Conservation (phyloP, 1,139 yeast genomes). For the Arxiozyma bovina region DNA sequence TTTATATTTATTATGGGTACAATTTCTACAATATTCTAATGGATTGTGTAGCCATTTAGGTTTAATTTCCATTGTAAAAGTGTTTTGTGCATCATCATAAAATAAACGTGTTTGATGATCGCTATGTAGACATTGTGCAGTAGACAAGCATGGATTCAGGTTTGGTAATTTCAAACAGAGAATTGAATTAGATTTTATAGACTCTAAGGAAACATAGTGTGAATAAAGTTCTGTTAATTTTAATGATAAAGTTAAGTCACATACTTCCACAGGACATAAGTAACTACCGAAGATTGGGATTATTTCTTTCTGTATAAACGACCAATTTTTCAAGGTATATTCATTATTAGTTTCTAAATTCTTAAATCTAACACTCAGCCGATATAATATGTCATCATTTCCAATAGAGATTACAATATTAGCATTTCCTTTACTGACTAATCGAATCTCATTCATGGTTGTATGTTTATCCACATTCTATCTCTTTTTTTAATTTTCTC, state of each 20-base stretch:
- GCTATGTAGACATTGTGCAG: conserved; percentile 4
- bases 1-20: conserved; percentile 23
- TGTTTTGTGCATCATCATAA: not conserved
- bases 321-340: conserved; percentile 16
- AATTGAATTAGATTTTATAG: conserved; percentile 5
- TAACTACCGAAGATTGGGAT: conserved; percentile 11
- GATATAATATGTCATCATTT: conserved; percentile 12
- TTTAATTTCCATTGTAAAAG: conserved; percentile 24
- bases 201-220: not conserved
- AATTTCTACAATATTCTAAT: conserved; percentile 24
- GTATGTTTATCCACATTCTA: not conserved
- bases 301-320: conserved; percentile 12
- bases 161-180: conserved; percentile 16
- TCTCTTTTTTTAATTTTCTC: not conserved
- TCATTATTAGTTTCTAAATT: conserved; percentile 17
- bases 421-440: conserved; percentile 22
- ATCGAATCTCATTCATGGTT: not conserved
- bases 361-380: conserved; percentile 21
- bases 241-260: conserved; percentile 6
- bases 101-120: conserved; percentile 26
- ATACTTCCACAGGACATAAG: conserved; percentile 17
- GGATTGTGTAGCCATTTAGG: conserved; percentile 28
- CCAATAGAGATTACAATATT: conserved; percentile 13
- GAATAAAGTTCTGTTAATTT: conserved; percentile 4
- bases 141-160: conserved; percentile 9